phyloP scores from a whole-genome alignment of 2,329 filamentous ascomycete genomes.

The Fusarium abutilonis region DNA sequence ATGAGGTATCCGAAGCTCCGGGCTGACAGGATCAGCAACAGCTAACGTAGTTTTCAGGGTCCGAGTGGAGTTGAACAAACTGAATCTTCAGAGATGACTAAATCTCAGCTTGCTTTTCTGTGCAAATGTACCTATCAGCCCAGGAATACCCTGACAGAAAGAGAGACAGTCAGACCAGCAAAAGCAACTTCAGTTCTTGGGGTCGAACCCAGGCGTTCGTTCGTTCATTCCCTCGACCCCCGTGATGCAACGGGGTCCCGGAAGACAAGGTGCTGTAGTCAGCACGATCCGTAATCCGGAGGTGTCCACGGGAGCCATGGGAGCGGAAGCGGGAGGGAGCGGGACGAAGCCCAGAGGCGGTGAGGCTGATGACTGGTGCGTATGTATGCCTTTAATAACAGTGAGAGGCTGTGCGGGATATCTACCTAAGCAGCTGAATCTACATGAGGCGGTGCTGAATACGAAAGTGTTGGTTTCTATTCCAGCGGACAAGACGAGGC shows the following conservation, averaged over 20 bases:
- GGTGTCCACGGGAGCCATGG: slow-evolving; percentile 43
- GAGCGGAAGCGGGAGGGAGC: slow-evolving; percentile 43
- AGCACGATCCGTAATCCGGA: slow-evolving; percentile 35
- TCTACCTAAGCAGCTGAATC: slow-evolving; percentile 25
- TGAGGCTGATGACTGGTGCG: slow-evolving; percentile 41
- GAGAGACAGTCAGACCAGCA: slow-evolving; percentile 14
- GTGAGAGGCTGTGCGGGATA: slow-evolving; percentile 2
- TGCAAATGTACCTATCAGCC: slow-evolving; percentile 22
- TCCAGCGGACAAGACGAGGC: slow-evolving; percentile 18
- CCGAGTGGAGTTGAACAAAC: slow-evolving; percentile 22
- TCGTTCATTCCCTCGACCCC: slow-evolving; percentile 9
- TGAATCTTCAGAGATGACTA: slow-evolving; percentile 5
- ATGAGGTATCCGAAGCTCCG: slow-evolving; percentile 21
- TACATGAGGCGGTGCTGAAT: slow-evolving; percentile 30
- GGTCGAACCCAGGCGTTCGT: slow-evolving; percentile 17
- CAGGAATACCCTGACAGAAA: slow-evolving; percentile 27
- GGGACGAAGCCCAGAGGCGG: slow-evolving; percentile 45
- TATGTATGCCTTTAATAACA: slow-evolving; percentile 2
- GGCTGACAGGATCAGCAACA: slow-evolving; percentile 9
- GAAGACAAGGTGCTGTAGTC: not conserved
- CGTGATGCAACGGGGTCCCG: slow-evolving; percentile 20
- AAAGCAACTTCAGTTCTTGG: slow-evolving; percentile 23
- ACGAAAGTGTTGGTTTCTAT: slow-evolving; percentile 23
- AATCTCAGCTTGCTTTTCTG: slow-evolving; percentile 6
- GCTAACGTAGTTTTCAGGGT: slow-evolving; percentile 26